A percentile compares a stretch with the other conserved stretches of the same genome.
phyloP scores from a whole-genome alignment of 352 stramenopile genomes.

The Globisporangium solare region DNA sequence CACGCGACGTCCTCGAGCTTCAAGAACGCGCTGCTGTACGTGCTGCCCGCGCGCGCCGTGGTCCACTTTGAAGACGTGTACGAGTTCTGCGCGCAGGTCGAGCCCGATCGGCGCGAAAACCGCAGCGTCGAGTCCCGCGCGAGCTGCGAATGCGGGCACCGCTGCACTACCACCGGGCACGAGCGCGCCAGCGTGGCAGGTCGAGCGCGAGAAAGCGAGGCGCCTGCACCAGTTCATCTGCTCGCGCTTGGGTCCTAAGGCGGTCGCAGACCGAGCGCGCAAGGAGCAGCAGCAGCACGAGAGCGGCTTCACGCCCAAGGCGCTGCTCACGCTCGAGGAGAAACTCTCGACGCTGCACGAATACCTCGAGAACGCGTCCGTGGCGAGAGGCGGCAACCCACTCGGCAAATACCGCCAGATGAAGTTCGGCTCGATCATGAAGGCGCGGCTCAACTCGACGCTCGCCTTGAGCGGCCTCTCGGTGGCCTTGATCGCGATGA shows the following conservation, averaged over 20 bases:
- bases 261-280: conserved; percentile 12
- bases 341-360: conserved; percentile 65
- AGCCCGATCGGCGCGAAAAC: conserved; percentile 42
- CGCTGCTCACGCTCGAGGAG: conserved; percentile 40
- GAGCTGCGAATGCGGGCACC: background rate
- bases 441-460: conserved; percentile 24
- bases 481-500: background rate
- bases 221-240: conserved; percentile 63
- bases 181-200: conserved; percentile 26
- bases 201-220: conserved; percentile 46
- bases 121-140: conserved; percentile 4
- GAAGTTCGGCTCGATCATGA: conserved; percentile 65
- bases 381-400: conserved; percentile 14
- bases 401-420: conserved; percentile 64
- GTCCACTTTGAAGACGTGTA: conserved; percentile 51
- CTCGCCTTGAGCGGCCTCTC: conserved; percentile 7
- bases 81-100: conserved; percentile 65
- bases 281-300: conserved; percentile 28
- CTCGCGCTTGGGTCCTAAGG: conserved; percentile 35
- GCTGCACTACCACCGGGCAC: no score
- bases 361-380: conserved; percentile 37
- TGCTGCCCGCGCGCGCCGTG: conserved; percentile 42
- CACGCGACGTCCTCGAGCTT: conserved; percentile 23
- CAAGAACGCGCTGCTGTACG: conserved; percentile 55
- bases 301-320: conserved; percentile 41